Percentiles rank a stretch among this genome's conserved stretches.
These are phyloP conservation scores for Nitzschia sp. DNA, from an alignment of 108 stramenopile genomes.

Conservation along the genomic window DNA sequence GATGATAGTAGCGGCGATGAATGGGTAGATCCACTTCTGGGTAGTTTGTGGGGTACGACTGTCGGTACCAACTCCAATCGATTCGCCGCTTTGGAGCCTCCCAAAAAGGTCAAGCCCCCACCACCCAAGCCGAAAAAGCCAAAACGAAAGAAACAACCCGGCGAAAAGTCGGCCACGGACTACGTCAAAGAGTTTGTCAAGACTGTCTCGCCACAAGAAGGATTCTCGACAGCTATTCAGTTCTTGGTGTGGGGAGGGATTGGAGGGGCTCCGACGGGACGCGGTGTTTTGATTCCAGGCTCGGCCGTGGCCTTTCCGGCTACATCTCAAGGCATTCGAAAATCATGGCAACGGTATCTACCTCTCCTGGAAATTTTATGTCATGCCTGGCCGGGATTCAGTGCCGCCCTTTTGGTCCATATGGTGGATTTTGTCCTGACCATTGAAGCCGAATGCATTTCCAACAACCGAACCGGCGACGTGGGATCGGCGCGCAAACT, in stretches of 20 bases:
- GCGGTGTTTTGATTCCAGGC: constrained; percentile 32
- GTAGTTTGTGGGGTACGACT: constrained; percentile 19
- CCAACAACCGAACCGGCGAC: constrained; percentile 24
- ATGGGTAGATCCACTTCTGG: constrained; percentile 21
- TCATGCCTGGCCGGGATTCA: constrained; percentile 69
- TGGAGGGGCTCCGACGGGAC: constrained; percentile 21
- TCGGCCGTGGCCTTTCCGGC: constrained; percentile 37
- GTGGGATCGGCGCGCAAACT: constrained; percentile 30
- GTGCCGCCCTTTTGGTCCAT: constrained; percentile 54
- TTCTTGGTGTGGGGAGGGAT: constrained; percentile 67
- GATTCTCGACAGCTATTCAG: constrained; percentile 38
- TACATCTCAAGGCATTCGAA: constrained; percentile 38
- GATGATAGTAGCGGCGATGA: constrained; percentile 19
- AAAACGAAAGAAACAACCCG: constrained; percentile 15
- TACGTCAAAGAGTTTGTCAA: constrained; percentile 53
- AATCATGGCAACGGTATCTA: constrained; percentile 52
- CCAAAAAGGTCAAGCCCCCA: constrained; percentile 20
- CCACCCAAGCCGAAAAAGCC: constrained; percentile 8
- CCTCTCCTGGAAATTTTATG: constrained; percentile 51
- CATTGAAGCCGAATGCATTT: constrained; percentile 28
- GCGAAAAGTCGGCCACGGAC: constrained; percentile 43
- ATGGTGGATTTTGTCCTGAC: constrained; percentile 67
- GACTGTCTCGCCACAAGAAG: constrained; percentile 52
- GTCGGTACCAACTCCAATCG: constrained; percentile 36
- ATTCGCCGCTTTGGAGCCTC: constrained; percentile 25